Evolutionary conservation across 805 yeast species (phyloP).

Genomic region (Metschnikowia arizonensis): DNA sequence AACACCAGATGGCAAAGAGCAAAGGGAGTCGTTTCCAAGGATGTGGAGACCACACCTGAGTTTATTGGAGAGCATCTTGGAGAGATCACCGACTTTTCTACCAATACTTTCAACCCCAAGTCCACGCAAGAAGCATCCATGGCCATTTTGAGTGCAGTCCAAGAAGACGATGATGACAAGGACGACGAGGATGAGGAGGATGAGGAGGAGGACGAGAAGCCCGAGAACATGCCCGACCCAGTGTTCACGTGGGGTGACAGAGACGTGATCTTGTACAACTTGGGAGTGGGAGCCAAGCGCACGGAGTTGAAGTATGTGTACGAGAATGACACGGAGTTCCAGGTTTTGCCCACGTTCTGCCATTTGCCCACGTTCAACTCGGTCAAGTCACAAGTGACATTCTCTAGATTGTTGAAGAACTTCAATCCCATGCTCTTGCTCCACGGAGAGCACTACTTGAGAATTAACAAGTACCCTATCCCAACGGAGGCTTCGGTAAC

Average conservation of each 20-base stretch:
- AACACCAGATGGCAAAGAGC: conserved; percentile 94
- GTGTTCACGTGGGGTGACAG: conserved; percentile 58
- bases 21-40: conserved; percentile 69
- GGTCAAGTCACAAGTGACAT: conserved; percentile 51
- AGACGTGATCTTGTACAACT: conserved; percentile 77
- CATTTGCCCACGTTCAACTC: conserved; percentile 80
- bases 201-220: conserved; percentile 34
- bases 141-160: conserved; percentile 68
- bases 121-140: conserved; percentile 73
- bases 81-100: conserved; percentile 58
- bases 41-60: conserved; percentile 57
- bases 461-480: conserved; percentile 68
- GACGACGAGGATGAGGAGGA: conserved; percentile 30
- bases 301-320: conserved; percentile 73
- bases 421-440: conserved; percentile 86
- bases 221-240: conserved; percentile 38
- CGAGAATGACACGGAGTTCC: conserved; percentile 74
- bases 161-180: conserved; percentile 37
- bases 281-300: conserved; percentile 83
- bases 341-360: conserved; percentile 84
- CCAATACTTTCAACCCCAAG: conserved; percentile 51
- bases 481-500: conserved; percentile 64
- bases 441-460: conserved; percentile 94
- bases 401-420: conserved; percentile 62
- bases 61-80: conserved; percentile 64